phyloP scores from a whole-genome alignment of 2,329 filamentous ascomycete genomes.

The Talaromyces piceae region DNA sequence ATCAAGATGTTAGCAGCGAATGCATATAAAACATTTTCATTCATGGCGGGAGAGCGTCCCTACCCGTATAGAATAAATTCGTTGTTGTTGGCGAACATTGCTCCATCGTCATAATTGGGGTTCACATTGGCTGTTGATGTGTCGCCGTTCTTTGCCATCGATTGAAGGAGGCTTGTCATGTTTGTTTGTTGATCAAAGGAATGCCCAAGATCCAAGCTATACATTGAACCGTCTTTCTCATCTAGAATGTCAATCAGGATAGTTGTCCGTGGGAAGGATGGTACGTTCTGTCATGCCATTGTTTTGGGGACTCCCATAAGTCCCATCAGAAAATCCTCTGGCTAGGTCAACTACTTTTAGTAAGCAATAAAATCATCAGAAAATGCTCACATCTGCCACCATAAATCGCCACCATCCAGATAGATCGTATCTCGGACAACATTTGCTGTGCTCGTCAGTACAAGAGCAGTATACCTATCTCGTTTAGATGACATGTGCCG shows the following conservation, averaged over 20 bases:
- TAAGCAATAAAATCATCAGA: neutral
- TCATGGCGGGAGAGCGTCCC: neutral
- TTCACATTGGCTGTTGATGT: constrained; percentile 44
- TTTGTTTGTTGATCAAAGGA: constrained; percentile 50
- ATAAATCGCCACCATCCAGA: constrained; percentile 55
- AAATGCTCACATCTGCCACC: constrained; percentile 41
- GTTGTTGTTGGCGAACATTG: constrained; percentile 57
- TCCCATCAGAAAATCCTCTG: constrained; percentile 41
- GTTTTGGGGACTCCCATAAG: constrained; percentile 16
- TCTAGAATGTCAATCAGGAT: constrained; percentile 28
- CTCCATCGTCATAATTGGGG: constrained; percentile 55
- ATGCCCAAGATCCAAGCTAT: constrained; percentile 51
- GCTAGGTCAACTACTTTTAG: neutral
- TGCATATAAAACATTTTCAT: neutral
- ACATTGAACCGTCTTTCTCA: constrained; percentile 48
- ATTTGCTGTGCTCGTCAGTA: constrained; percentile 38
- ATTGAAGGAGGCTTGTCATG: constrained; percentile 45
- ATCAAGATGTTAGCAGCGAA: neutral
- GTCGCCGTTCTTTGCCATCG: constrained; percentile 43
- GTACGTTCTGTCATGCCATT: constrained; percentile 33
- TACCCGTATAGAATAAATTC: constrained; percentile 58
- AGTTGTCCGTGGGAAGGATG: neutral
- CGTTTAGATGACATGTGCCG: neutral
- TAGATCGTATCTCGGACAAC: constrained; percentile 57
- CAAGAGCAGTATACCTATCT: neutral